Conservation (phyloP, 2,329 filamentous ascomycete genomes). For the Penicillium griseofulvum region DNA sequence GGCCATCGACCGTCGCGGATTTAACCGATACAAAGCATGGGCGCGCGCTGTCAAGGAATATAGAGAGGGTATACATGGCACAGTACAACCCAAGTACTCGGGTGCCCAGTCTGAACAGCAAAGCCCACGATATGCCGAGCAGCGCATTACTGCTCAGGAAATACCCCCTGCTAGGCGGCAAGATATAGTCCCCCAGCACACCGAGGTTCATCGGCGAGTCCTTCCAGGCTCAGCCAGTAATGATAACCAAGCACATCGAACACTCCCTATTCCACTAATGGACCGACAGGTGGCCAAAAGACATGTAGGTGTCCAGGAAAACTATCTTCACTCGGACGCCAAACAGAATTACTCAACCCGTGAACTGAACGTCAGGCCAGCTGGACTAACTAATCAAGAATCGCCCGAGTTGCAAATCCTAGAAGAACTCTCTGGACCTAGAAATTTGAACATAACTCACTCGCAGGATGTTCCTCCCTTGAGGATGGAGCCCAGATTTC, state of each 20-base stretch:
- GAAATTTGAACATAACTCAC: constrained; percentile 20
- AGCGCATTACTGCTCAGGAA: constrained; percentile 20
- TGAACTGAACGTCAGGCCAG: constrained; percentile 9
- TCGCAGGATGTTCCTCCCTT: constrained; percentile 22
- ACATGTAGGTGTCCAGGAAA: constrained; percentile 15
- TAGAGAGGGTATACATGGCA: constrained; percentile 28
- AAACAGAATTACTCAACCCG: constrained; percentile 8
- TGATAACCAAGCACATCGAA: constrained; percentile 12
- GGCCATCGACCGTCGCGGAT: constrained; percentile 44
- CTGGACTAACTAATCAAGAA: constrained; percentile 28
- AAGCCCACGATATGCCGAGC: constrained; percentile 18
- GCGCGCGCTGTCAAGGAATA: constrained; percentile 45
- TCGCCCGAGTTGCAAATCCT: constrained; percentile 20
- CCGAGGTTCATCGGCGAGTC: constrained; percentile 17
- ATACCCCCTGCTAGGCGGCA: constrained; percentile 12
- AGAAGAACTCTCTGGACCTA: constrained; percentile 17
- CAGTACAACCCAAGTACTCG: constrained; percentile 13
- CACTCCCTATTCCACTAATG: constrained; percentile 7
- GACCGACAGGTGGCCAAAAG: constrained; percentile 6
- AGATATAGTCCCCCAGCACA: constrained; percentile 5
- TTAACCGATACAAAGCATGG: constrained; percentile 49
- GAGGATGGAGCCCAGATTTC: constrained; percentile 19
- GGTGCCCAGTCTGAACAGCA: constrained; percentile 12
- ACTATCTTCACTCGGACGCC: constrained; percentile 9
- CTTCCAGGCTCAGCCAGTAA: constrained; percentile 13